These are phyloP conservation scores for Lotmaria passim DNA, from an alignment of 208 protist species.

Conservation along the genomic window DNA sequence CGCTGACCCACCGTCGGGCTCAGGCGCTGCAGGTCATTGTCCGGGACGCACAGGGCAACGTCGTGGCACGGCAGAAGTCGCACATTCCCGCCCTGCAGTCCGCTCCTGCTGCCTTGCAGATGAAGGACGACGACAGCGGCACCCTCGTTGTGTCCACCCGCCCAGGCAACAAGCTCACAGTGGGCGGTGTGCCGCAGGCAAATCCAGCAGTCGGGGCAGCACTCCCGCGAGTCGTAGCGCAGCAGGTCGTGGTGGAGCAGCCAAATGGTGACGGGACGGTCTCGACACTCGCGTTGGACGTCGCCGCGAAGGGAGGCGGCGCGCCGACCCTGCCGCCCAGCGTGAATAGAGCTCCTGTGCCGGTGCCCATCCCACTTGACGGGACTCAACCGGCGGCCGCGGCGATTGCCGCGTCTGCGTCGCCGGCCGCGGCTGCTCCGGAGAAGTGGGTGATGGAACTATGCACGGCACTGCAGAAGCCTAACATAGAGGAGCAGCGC, in stretches of 20 bases:
- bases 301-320: conserved; percentile 25
- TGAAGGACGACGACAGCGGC: conserved; percentile 44
- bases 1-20: conserved; percentile 45
- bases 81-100: conserved; percentile 55
- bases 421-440: conserved; percentile 11
- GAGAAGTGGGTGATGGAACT: conserved; percentile 68
- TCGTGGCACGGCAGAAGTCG: conserved; percentile 58
- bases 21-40: conserved; percentile 64
- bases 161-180: conserved; percentile 19
- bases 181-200: conserved; percentile 22
- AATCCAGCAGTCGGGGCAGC: conserved; percentile 15
- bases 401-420: background rate
- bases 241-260: conserved; percentile 45
- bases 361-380: conserved; percentile 7
- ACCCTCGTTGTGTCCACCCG: conserved; percentile 21
- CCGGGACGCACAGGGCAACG: conserved; percentile 43
- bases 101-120: conserved; percentile 28
- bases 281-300: conserved; percentile 34
- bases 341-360: background rate
- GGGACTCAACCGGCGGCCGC: background rate
- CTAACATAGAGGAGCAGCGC: conserved; percentile 49
- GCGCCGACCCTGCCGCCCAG: background rate
- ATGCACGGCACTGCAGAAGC: conserved; percentile 45
- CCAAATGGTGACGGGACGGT: conserved; percentile 42
- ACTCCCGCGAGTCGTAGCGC: conserved; percentile 28